A percentile compares a stretch with the other conserved stretches of the same genome.
Conservation (phyloP, 192 early-diverging fungal species). For the Spizellomyces sp. region DNA sequence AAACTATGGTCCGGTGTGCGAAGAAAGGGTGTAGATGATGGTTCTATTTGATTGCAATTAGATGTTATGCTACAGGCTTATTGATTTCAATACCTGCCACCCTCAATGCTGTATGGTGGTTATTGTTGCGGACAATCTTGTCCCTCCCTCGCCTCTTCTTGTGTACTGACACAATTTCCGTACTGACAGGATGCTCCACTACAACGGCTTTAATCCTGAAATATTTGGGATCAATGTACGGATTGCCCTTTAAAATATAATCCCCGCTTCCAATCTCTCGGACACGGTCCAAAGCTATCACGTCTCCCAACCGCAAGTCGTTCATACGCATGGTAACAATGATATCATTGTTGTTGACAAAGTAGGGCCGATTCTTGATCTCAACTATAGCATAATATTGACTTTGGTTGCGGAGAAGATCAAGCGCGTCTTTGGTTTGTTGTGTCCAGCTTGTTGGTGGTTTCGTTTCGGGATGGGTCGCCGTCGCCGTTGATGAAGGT, state of each 20-base stretch:
- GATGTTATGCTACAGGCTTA: constrained; percentile 2
- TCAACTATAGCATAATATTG: constrained; percentile 84
- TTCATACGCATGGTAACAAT: constrained; percentile 81
- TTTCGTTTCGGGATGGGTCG: not conserved
- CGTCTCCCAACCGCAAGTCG: constrained; percentile 85
- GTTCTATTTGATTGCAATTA: no score
- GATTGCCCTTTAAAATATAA: constrained; percentile 83
- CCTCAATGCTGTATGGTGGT: constrained; percentile 50
- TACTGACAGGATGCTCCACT: constrained; percentile 76
- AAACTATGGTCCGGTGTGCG: no score
- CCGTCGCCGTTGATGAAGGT: not conserved
- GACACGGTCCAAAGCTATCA: constrained; percentile 82
- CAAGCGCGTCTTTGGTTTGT: constrained; percentile 32
- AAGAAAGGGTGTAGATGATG: no score
- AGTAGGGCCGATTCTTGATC: constrained; percentile 83
- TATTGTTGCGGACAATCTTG: constrained; percentile 38
- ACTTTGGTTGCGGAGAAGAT: constrained; percentile 33
- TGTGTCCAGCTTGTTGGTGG: not conserved
- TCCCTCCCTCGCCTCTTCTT: constrained; percentile 42
- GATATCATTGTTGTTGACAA: constrained; percentile 86
- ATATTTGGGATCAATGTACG: constrained; percentile 74
- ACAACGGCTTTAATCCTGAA: constrained; percentile 83
- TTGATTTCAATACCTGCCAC: constrained; percentile 48
- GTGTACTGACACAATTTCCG: constrained; percentile 37
- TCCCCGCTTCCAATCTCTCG: constrained; percentile 84